phyloP scores from a whole-genome alignment of 441 rosid species.

The Gossypium aridum region DNA sequence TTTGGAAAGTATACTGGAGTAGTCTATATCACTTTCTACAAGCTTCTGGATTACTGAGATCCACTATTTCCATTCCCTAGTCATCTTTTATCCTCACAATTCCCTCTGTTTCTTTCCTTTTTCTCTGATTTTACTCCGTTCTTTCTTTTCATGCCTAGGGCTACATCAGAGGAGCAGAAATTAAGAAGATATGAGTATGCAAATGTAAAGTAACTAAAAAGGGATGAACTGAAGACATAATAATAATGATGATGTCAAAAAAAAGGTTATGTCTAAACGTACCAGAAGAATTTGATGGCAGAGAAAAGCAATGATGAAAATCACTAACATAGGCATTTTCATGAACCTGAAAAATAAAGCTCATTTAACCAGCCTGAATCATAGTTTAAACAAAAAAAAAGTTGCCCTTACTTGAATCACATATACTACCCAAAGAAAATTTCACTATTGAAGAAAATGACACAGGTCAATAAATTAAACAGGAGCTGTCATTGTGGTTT shows the following conservation, averaged over 20 bases:
- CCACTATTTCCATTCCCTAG: neutral
- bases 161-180: neutral
- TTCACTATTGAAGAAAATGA: neutral
- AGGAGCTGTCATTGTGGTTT: neutral
- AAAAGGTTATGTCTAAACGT: slow-evolving; percentile 1
- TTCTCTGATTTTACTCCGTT: neutral
- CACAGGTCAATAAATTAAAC: neutral
- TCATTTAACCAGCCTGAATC: slow-evolving; percentile 11
- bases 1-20: neutral
- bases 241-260: neutral
- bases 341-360: slow-evolving; percentile 55
- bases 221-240: neutral
- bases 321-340: slow-evolving; percentile 90
- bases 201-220: neutral
- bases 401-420: neutral
- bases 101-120: neutral
- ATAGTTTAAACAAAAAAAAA: neutral
- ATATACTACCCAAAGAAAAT: neutral
- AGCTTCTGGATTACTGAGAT: neutral
- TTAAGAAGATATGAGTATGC: neutral
- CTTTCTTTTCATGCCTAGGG: neutral
- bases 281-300: slow-evolving; percentile 77
- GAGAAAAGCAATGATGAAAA: slow-evolving; percentile 90
- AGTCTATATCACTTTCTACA: neutral
- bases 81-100: neutral